Base-by-base conservation (phyloP, 2,329 filamentous ascomycete species). In the Colletotrichum spaethianum region DNA sequence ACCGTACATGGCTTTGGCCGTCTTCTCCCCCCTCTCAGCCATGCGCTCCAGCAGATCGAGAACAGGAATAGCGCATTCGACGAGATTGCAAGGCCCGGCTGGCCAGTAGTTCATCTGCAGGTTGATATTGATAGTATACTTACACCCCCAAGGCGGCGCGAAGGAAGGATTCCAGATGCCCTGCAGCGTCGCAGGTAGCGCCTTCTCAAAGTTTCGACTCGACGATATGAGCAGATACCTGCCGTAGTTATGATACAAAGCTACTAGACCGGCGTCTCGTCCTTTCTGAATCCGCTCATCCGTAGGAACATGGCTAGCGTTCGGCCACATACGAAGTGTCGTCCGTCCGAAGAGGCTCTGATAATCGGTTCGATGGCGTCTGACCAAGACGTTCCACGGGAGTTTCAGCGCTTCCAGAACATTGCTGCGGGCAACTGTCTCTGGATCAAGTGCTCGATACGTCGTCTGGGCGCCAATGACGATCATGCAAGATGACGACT, bases 91-190 rank as follows among this genome's bases (percentile, higher is more conserved):
- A 1, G 70, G 70, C 31, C 60, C 56, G n/a, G 78, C 75, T 0
- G 79, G 79, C 83, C 82, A 85, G 72, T 85, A 85, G 74, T 84
- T 85, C 78, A 80, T 80, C 74, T 85, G 77, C 0, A 82, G 72
- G 63, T 85, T 85, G 76, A 85, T 84, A 74, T 86, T 85, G 72
- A 84, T 80, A 6, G 83, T 85, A 72, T 81, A 86, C 73, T 84
- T 84, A 44, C 79, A 80, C 3, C 81, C 81, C 83, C 83, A 86
- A 7, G 81, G 75, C 2, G 83, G 83, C 9, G 76, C 75, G 67
- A 82, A 82, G 11, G 80, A 76, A 1, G 80, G 74, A 67, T 84
- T 85, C 84, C 83, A 86, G 48, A 85, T 81, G 2, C 83, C 84
- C 70, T 86, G 84, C 1, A 85, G 78, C 46, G 83, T 86, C 4